Percentiles rank a stretch among this genome's conserved stretches.
Conservation (phyloP, 129 eudicot genomes). For the Flaveria trinervia region DNA sequence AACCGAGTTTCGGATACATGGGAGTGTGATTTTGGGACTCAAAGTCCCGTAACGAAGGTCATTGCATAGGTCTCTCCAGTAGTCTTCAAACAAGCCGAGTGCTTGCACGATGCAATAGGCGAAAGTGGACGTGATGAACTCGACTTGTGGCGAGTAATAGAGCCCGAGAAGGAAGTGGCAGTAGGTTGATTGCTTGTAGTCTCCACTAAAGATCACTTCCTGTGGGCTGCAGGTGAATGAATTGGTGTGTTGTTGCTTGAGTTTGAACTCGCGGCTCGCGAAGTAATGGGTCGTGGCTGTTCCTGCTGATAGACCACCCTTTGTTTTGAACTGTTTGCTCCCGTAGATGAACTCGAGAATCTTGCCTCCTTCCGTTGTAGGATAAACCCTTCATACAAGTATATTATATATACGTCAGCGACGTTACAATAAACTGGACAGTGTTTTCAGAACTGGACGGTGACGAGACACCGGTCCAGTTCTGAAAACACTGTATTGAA, state of each 20-base stretch:
- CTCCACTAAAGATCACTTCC: slow-evolving; percentile 73
- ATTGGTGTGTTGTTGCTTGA: slow-evolving; percentile 51
- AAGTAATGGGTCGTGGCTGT: slow-evolving; percentile 86
- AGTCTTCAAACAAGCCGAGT: slow-evolving; percentile 55
- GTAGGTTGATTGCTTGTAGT: slow-evolving; percentile 70
- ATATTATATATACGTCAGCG: too few species aligned
- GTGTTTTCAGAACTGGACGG: not conserved
- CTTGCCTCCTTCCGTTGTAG: slow-evolving; percentile 69
- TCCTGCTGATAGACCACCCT: slow-evolving; percentile 71
- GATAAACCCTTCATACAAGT: slow-evolving; percentile 57
- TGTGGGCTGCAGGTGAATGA: slow-evolving; percentile 77
- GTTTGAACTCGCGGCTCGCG: slow-evolving; percentile 61
- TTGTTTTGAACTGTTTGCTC: slow-evolving; percentile 71
- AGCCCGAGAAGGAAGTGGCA: slow-evolving; percentile 94
- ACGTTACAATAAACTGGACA: too few species aligned
- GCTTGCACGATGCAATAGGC: slow-evolving; percentile 77
- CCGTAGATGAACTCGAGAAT: slow-evolving; percentile 78
- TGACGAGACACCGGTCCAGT: too few species aligned
- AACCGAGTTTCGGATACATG: slow-evolving; percentile 44
- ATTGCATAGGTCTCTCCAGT: slow-evolving; percentile 56
- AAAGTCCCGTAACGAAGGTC: slow-evolving; percentile 66
- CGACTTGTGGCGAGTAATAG: slow-evolving; percentile 48
- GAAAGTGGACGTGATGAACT: slow-evolving; percentile 74
- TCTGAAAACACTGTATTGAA: too few species aligned
- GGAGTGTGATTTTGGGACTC: slow-evolving; percentile 48